Conservation (phyloP, 75 land plant species). For the Gnetum montanum region DNA sequence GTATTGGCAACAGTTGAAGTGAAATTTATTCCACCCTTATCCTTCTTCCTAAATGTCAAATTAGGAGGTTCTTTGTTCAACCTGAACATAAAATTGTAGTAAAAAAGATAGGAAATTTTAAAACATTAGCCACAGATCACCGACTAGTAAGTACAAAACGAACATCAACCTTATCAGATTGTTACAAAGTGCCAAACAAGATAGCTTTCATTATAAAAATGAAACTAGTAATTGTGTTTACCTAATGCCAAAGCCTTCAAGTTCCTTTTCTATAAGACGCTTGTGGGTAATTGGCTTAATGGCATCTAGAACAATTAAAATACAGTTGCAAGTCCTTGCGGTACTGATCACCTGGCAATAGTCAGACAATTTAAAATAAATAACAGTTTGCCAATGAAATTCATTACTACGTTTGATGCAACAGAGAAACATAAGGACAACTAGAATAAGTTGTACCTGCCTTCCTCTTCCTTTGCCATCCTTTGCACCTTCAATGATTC, state of each 20-base stretch:
- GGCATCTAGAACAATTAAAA: conserved; percentile 97
- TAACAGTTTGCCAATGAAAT: background rate
- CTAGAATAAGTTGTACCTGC: conserved; percentile 47
- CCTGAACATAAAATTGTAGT: conserved; percentile 35
- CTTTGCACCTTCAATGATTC: conserved; percentile 99
- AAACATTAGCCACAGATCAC: background rate
- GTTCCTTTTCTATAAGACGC: conserved; percentile 98
- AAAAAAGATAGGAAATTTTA: no score
- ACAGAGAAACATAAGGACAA: conserved; percentile 1
- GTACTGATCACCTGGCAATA: conserved; percentile 90
- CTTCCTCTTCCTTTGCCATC: conserved; percentile 99
- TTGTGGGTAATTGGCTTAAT: conserved; percentile 99
- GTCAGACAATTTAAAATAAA: conserved; percentile 2
- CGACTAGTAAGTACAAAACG: background rate
- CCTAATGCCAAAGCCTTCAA: conserved; percentile 99
- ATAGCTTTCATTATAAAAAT: no score
- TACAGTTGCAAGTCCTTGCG: conserved; percentile 97
- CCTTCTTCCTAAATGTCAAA: conserved; percentile 87
- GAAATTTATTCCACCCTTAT: conserved; percentile 97
- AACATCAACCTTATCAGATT: background rate
- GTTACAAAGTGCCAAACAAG: no score
- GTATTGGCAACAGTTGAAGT: conserved; percentile 87
- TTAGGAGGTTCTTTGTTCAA: conserved; percentile 95
- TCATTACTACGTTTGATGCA: no score
- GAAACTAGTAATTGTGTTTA: conserved; percentile 10